phyloP scores from a whole-genome alignment of 441 rosid species.

The Populus hybrid region DNA sequence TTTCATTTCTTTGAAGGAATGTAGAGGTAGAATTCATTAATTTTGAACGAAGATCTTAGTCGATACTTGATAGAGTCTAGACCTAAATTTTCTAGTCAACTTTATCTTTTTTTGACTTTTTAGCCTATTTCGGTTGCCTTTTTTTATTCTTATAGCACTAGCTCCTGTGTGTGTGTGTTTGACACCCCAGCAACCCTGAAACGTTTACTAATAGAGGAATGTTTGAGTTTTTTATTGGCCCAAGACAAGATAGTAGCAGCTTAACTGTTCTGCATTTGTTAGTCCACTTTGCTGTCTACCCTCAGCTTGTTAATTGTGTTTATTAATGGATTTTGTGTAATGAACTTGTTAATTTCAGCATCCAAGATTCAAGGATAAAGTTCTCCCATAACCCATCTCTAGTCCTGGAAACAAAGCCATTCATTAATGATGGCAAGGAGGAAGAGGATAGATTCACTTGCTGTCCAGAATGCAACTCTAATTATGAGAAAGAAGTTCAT shows the following conservation, averaged over 20 bases:
- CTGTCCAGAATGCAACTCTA: slow-evolving; percentile 73
- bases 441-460: slow-evolving; percentile 52
- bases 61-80: not conserved
- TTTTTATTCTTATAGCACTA: not conserved
- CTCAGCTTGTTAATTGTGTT: not conserved
- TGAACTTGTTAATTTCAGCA: slow-evolving; percentile 38
- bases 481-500: slow-evolving; percentile 72
- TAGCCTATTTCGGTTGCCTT: not conserved
- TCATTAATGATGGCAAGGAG: slow-evolving; percentile 32
- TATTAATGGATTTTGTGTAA: not conserved
- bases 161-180: not conserved
- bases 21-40: not conserved
- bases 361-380: slow-evolving; percentile 44
- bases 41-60: not conserved
- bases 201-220: not conserved
- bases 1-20: not conserved
- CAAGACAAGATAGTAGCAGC: not conserved
- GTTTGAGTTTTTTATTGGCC: not conserved
- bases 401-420: slow-evolving; percentile 52
- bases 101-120: not conserved
- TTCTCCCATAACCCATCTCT: slow-evolving; percentile 33
- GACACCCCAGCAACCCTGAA: not conserved
- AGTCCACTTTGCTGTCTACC: not conserved
- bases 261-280: not conserved
- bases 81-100: not conserved